A percentile compares a stretch with the other conserved stretches of the same genome.
Conservation (phyloP, 768 basidiomycete genomes). For the Suillus fuscotomentosus region DNA sequence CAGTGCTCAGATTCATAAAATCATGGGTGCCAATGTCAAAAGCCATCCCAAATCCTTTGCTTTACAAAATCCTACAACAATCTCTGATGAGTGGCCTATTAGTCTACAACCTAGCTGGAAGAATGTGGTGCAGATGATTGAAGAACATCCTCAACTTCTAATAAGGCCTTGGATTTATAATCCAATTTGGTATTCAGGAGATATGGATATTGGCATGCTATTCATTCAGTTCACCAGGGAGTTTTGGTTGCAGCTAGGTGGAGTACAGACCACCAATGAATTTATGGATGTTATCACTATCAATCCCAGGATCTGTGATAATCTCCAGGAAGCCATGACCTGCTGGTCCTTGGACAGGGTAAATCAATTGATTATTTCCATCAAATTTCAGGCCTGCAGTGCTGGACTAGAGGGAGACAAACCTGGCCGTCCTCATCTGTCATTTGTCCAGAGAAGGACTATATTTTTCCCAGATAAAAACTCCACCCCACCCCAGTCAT, state of each 20-base stretch:
- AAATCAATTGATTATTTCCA: background rate
- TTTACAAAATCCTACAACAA: too few species aligned
- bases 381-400: too few species aligned
- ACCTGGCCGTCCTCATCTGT: too few species aligned
- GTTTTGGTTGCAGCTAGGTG: background rate
- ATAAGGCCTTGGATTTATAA: background rate
- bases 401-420: too few species aligned
- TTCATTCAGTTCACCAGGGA: background rate
- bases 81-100: too few species aligned
- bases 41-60: too few species aligned
- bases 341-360: background rate
- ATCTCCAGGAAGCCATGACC: background rate
- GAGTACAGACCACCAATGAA: background rate
- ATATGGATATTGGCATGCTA: background rate
- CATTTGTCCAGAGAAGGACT: too few species aligned
- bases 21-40: too few species aligned
- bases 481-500: background rate
- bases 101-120: too few species aligned
- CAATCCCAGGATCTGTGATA: background rate
- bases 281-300: background rate
- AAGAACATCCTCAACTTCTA: background rate
- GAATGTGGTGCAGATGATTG: background rate
- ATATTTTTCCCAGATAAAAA: background rate
- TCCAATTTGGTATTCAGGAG: background rate
- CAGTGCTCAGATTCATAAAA: background rate